These are phyloP conservation scores for Pseudozyma tsukubaensis DNA, from an alignment of 1,284 basidiomycete genomes.

Conservation along the genomic window DNA sequence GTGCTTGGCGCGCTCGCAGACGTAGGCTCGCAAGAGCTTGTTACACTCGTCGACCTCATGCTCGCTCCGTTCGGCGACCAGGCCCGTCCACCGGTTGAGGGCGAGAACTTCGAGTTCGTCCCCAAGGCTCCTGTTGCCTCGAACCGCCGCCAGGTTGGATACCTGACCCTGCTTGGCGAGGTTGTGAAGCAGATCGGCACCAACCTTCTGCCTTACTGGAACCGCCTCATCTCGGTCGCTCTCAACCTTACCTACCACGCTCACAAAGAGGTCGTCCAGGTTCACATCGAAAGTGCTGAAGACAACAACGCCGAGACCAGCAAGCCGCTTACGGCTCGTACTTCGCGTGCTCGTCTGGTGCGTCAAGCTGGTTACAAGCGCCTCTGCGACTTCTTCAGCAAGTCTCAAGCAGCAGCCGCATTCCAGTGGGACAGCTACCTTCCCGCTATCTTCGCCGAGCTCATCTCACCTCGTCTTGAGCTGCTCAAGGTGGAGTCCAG, in stretches of 20 bases:
- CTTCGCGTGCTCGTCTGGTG: slow-evolving; percentile 70
- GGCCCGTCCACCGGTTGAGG: slow-evolving; percentile 21
- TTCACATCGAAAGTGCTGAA: slow-evolving; percentile 22
- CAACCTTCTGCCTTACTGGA: slow-evolving; percentile 52
- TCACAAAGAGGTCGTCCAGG: slow-evolving; percentile 29
- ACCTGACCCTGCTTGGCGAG: slow-evolving; percentile 70
- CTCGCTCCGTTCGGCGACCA: slow-evolving; percentile 77
- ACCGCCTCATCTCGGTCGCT: slow-evolving; percentile 50
- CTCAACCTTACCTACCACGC: slow-evolving; percentile 62
- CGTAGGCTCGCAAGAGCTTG: slow-evolving; percentile 80
- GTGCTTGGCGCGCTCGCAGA: slow-evolving; percentile 80
- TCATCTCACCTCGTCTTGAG: slow-evolving; percentile 85
- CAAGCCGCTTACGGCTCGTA: slow-evolving; percentile 34
- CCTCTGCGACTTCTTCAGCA: slow-evolving; percentile 86
- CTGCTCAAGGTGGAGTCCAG: slow-evolving; percentile 85
- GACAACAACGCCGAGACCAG: neutral
- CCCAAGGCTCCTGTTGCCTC: slow-evolving; percentile 35
- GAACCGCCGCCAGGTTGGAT: slow-evolving; percentile 57
- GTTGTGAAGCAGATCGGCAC: slow-evolving; percentile 63
- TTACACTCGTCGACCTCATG: slow-evolving; percentile 88
- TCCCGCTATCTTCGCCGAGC: slow-evolving; percentile 75
- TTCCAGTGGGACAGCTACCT: slow-evolving; percentile 85
- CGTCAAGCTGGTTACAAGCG: slow-evolving; percentile 87
- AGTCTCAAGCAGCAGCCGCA: slow-evolving; percentile 61
- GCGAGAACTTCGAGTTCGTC: slow-evolving; percentile 47